These are phyloP conservation scores for Macrophomina tecta DNA, from an alignment of 2,329 filamentous ascomycete genomes.

Conservation along the genomic window DNA sequence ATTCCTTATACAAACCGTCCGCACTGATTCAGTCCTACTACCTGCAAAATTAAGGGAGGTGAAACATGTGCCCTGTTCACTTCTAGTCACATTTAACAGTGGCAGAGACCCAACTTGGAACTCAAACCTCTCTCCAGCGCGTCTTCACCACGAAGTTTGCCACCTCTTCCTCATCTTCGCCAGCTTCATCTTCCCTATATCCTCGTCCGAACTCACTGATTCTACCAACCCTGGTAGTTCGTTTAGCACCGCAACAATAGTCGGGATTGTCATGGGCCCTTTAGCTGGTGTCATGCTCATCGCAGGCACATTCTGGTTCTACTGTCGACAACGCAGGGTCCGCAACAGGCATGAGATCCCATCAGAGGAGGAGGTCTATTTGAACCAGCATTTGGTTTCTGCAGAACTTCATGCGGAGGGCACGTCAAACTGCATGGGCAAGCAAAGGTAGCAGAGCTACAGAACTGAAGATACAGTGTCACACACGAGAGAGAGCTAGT, in stretches of 20 bases:
- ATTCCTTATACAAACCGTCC: not conserved
- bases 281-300: not conserved
- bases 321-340: not conserved
- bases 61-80: not conserved
- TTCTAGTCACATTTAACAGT: not conserved
- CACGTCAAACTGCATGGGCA: not conserved
- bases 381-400: not conserved
- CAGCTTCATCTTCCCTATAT: not conserved
- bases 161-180: not conserved
- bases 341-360: not conserved
- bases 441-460: not conserved
- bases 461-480: not conserved
- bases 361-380: not conserved
- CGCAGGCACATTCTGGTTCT: not conserved
- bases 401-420: not conserved
- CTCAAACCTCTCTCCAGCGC: not conserved
- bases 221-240: not conserved
- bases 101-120: not conserved
- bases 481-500: not conserved
- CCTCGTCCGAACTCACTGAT: not conserved
- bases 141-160: slow-evolving; percentile 17
- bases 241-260: not conserved
- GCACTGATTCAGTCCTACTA: slow-evolving; percentile 4
- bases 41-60: not conserved
- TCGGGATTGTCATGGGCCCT: slow-evolving; percentile 5